Conservation (phyloP, 306 rosid species). For the Corylus avellana region DNA sequence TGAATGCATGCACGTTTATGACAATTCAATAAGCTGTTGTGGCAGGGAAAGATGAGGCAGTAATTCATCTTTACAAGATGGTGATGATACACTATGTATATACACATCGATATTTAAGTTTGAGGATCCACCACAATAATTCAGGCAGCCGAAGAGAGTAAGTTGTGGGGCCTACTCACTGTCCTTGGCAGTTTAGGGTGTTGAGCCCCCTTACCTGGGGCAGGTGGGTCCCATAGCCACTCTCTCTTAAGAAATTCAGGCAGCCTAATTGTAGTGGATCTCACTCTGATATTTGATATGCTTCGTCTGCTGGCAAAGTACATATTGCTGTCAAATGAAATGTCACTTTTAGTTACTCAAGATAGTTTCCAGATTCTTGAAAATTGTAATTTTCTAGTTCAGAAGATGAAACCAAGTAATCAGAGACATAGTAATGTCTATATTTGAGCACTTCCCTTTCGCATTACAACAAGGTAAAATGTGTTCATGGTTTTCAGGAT, state of each 20-base stretch:
- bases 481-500: no score
- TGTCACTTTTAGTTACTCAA: neutral
- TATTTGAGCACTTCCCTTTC: neutral
- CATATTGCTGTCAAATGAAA: neutral
- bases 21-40: neutral
- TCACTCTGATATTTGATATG: neutral
- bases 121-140: no score
- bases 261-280: no score
- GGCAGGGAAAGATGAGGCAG: no score
- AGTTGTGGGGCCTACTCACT: no score
- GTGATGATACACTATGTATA: no score
- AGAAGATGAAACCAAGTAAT: neutral
- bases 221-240: no score
- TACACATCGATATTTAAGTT: neutral
- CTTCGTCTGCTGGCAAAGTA: neutral
- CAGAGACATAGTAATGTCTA: neutral
- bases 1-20: neutral
- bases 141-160: no score
- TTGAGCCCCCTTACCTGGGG: no score
- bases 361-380: neutral
- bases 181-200: no score
- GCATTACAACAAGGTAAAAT: neutral
- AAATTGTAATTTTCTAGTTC: neutral
- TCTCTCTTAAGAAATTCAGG: no score
- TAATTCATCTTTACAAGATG: no score